phyloP scores from a whole-genome alignment of 768 basidiomycete species.

The Sporobolomyces pararoseus region DNA sequence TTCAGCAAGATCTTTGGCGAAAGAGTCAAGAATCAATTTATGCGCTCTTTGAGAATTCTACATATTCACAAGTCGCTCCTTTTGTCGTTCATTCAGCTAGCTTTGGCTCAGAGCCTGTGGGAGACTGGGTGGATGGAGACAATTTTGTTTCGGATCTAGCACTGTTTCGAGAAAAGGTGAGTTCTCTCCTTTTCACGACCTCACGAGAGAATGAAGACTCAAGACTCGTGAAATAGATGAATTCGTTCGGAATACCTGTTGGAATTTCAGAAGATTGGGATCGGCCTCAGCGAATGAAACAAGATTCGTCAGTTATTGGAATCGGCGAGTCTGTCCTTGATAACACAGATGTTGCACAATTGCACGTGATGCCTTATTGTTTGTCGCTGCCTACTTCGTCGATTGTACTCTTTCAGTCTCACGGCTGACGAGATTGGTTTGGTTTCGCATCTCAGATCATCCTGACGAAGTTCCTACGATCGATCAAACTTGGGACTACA shows the following conservation, averaged over 20 bases:
- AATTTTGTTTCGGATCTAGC: background rate
- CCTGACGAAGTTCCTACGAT: background rate
- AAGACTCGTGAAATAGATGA: constrained; percentile 13
- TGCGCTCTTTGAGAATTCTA: constrained; percentile 25
- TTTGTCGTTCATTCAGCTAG: constrained; percentile 41
- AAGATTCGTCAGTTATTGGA: background rate
- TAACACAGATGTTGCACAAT: constrained; percentile 34
- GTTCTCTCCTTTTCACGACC: background rate
- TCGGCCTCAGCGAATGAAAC: constrained; percentile 22
- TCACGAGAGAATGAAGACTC: no score
- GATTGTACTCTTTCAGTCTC: background rate
- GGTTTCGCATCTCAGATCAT: no score
- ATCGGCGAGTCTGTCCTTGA: constrained; percentile 23
- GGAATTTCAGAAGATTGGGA: constrained; percentile 43
- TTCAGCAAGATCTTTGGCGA: constrained; percentile 23
- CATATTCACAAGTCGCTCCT: constrained; percentile 26
- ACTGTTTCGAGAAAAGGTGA: background rate
- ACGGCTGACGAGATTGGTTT: no score
- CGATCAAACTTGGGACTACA: constrained; percentile 16
- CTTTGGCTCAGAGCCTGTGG: constrained; percentile 42
- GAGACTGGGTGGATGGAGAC: constrained; percentile 39
- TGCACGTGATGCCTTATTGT: constrained; percentile 32
- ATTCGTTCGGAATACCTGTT: constrained; percentile 29
- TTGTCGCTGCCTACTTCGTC: background rate
- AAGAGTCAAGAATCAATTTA: constrained; percentile 21